Conservation (phyloP, 2,329 filamentous ascomycete genomes). For the Xylaria sp. region DNA sequence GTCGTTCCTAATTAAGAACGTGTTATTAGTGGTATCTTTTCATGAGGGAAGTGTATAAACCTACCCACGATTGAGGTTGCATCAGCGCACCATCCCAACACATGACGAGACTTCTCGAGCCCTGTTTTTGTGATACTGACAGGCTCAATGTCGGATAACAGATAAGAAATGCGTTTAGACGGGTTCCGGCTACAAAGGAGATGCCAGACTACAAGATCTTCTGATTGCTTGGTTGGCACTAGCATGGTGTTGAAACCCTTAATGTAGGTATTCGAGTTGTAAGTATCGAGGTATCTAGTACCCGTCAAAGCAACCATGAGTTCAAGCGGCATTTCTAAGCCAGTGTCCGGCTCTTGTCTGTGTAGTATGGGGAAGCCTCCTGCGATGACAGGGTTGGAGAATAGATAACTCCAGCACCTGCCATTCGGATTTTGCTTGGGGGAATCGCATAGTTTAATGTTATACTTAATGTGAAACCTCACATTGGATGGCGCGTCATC, state of each 20-base stretch:
- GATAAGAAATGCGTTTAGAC: conserved; percentile 44
- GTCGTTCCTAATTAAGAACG: conserved; percentile 34
- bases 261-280: conserved; percentile 45
- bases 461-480: background rate
- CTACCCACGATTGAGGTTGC: conserved; percentile 40
- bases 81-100: conserved; percentile 50
- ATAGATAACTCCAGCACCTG: conserved; percentile 48
- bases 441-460: background rate
- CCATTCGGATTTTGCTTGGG: conserved; percentile 29
- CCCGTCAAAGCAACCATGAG: conserved; percentile 43
- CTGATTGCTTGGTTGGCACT: conserved; percentile 38
- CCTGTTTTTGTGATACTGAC: conserved; percentile 24
- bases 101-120: conserved; percentile 41
- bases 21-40: background rate
- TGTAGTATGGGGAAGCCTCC: conserved; percentile 46
- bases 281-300: conserved; percentile 38
- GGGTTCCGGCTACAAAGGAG: conserved; percentile 39
- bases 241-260: conserved; percentile 52
- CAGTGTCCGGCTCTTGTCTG: conserved; percentile 35
- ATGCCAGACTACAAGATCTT: conserved; percentile 49
- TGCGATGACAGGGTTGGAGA: conserved; percentile 46
- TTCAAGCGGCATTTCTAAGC: conserved; percentile 49
- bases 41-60: background rate
- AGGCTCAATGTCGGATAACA: conserved; percentile 31
- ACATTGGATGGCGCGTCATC: background rate